A percentile compares a stretch with the other conserved stretches of the same genome.
Evolutionary conservation across 2,329 filamentous ascomycete genomes (phyloP).

Genomic region (Stachybotrys elegans): DNA sequence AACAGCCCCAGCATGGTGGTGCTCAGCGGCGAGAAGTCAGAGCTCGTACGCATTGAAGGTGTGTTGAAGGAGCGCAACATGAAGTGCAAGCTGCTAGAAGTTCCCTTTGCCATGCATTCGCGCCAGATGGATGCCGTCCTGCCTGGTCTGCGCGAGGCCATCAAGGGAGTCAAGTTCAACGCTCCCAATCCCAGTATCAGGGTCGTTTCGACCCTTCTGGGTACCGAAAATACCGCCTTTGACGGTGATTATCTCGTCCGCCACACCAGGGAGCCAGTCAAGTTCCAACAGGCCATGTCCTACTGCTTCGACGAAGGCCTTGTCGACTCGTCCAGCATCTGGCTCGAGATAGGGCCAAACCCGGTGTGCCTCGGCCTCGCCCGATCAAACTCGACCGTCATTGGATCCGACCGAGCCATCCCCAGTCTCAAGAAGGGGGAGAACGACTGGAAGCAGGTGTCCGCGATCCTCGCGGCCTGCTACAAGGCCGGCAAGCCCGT

Average conservation of each 20-base stretch:
- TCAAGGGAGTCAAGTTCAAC: slow-evolving; percentile 5
- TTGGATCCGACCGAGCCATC: slow-evolving; percentile 42
- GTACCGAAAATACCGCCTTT: slow-evolving; percentile 35
- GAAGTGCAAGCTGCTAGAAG: slow-evolving; percentile 29
- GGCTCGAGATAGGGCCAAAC: slow-evolving; percentile 63
- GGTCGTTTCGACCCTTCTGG: slow-evolving; percentile 38
- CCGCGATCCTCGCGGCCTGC: slow-evolving; percentile 45
- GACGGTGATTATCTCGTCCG: slow-evolving; percentile 48
- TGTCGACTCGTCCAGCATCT: slow-evolving; percentile 51
- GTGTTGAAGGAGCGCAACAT: slow-evolving; percentile 6
- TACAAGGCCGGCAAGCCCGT: slow-evolving; percentile 57
- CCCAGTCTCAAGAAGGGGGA: slow-evolving; percentile 57
- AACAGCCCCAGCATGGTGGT: slow-evolving; percentile 61
- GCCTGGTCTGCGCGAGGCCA: slow-evolving; percentile 37
- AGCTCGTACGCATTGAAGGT: slow-evolving; percentile 6
- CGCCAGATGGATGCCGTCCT: slow-evolving; percentile 34
- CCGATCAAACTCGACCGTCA: slow-evolving; percentile 44
- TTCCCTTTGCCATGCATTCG: slow-evolving; percentile 32
- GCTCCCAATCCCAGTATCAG: slow-evolving; percentile 4
- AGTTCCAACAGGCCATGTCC: slow-evolving; percentile 54
- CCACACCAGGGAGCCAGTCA: slow-evolving; percentile 57
- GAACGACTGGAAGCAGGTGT: slow-evolving; percentile 56
- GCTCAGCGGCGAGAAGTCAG: slow-evolving; percentile 11
- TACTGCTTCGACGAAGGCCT: slow-evolving; percentile 40
- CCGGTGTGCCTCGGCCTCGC: slow-evolving; percentile 58